A percentile compares a stretch with the other conserved stretches of the same genome.
These are phyloP conservation scores for Pyrus pyrifolia DNA, from an alignment of 306 rosid species.

Conservation along the genomic window DNA sequence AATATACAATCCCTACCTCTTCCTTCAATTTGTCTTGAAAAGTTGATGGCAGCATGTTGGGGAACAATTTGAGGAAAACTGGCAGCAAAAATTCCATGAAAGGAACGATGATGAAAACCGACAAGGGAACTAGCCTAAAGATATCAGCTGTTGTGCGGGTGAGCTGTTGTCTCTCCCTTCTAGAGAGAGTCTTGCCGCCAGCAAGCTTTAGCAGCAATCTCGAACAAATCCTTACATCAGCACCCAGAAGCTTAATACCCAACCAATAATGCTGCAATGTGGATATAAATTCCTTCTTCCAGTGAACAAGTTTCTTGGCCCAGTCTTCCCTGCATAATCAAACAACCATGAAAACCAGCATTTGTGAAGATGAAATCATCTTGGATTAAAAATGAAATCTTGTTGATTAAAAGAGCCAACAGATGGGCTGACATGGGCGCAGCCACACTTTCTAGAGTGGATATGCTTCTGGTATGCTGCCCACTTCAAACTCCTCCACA, in stretches of 20 bases:
- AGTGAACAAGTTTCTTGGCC: constrained; percentile 76
- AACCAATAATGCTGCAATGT: constrained; percentile 90
- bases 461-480: background rate
- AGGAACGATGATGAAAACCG: constrained; percentile 84
- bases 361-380: background rate
- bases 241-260: constrained; percentile 80
- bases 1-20: constrained; percentile 44
- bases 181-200: constrained; percentile 82
- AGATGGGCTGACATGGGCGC: background rate
- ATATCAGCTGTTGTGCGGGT: constrained; percentile 88
- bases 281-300: constrained; percentile 69
- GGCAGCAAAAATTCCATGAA: constrained; percentile 89
- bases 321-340: constrained; percentile 70
- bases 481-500: background rate
- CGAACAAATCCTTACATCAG: constrained; percentile 76
- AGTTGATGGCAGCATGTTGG: constrained; percentile 94
- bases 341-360: background rate
- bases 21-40: constrained; percentile 96
- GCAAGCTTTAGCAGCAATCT: constrained; percentile 82
- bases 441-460: background rate
- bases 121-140: constrained; percentile 85
- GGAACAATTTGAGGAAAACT: constrained; percentile 77
- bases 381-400: background rate
- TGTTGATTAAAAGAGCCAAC: background rate
- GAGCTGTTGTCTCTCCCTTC: constrained; percentile 91